Base-by-base conservation (phyloP, 441 rosid genomes). In the Metrosideros polymorpha region DNA sequence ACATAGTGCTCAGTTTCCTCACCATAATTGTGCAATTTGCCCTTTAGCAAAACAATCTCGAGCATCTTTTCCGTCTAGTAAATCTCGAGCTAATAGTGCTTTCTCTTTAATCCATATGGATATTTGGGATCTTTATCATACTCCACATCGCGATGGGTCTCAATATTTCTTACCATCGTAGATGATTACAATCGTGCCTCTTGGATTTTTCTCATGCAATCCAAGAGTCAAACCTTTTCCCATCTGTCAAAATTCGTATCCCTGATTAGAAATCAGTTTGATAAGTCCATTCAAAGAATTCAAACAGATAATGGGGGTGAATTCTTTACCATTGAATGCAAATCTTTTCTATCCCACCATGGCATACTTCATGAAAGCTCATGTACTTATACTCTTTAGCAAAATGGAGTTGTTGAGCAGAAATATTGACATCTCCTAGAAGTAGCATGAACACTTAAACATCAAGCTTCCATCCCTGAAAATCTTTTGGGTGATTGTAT, bases 241-340 rank as follows among this genome's bases (percentile, higher is more conserved):
- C 24, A 55, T 55, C 13, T 8, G 9, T 27, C 0, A n/a, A 55
- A 55, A 12, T 55, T 55, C 13, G 12, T 55, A 9, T 55, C 59
- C n/a, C 4, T 55, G 27, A 24, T 55, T 55, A 25, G 25, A 25
- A 55, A 55, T 55, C 6, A 55, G 1, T 55, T 55, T 0, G 29
- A 2, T 9, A 12, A 27, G 25, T 55, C 59, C 10, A 25, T 55
- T 25, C 27, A 55, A 25, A 55, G 22, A 24, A 55, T 55, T 25
- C 3, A 0, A 13, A 25, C 5, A 0, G n/a, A 25, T 10, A 55
- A 55, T 55, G 59, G 59, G 9, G 1, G 1, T 22, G 59, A 55
- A 27, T 55, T 55, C 10, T 55, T 25, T 25, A 24, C 29, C 59
- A 55, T 6, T 9, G 5, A 54, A 8, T 4, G 6, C 25, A 24